phyloP scores from a whole-genome alignment of 179 eudicot species.

The Amaranthus tricolor region DNA sequence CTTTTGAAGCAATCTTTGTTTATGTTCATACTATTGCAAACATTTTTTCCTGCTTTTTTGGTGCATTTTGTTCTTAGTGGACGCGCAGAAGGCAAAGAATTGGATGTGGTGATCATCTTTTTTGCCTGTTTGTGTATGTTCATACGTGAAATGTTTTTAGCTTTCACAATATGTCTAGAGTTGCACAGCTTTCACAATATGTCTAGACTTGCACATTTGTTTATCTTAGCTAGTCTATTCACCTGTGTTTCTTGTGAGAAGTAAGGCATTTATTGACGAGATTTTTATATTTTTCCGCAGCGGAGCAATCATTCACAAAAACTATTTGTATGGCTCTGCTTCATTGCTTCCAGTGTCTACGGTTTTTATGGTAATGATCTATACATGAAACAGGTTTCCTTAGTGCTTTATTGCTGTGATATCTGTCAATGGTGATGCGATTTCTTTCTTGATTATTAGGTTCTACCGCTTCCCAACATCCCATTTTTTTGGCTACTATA shows the following conservation, averaged over 20 bases:
- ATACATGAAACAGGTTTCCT: not conserved
- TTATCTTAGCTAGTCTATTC: constrained; percentile 3
- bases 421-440: not conserved
- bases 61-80: too few relatives aligned
- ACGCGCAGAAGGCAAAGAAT: too few relatives aligned
- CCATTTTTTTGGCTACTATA: constrained; percentile 96
- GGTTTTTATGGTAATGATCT: constrained; percentile 57
- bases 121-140: not conserved
- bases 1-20: not conserved
- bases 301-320: constrained; percentile 81
- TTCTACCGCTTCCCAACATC: constrained; percentile 94
- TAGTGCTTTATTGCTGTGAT: constrained; percentile 1
- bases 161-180: not conserved
- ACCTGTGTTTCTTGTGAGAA: not conserved
- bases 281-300: constrained; percentile 36
- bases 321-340: constrained; percentile 84
- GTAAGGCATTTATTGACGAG: constrained; percentile 11
- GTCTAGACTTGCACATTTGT: constrained; percentile 1
- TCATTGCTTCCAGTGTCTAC: constrained; percentile 70
- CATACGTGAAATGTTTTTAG: not conserved
- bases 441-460: constrained; percentile 40
- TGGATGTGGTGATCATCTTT: not conserved
- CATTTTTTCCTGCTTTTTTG: not conserved
- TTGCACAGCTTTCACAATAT: constrained; percentile 1
- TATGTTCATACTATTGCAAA: not conserved